Base-by-base conservation (phyloP, 768 basidiomycete species). In the Boletus rufocinnamomeus region DNA sequence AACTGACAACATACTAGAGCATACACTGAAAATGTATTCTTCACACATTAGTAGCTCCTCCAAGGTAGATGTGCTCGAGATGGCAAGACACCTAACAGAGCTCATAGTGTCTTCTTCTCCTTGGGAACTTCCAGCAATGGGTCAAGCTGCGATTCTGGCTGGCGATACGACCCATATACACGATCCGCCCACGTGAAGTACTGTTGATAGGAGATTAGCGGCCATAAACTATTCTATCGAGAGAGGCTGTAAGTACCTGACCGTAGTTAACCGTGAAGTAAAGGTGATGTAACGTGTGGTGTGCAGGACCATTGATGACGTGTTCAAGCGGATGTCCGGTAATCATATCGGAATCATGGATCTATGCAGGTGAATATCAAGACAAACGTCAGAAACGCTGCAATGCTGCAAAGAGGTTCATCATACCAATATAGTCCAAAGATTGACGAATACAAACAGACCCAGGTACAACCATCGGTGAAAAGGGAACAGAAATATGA, bases 261-360 rank as follows among this genome's bases (percentile, higher is more conserved):
- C 94, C 95, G 74, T 94, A 96, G 79, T 98, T 98, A 64, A 91
- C 89, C 44, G 90, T 97, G 77, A 98, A 98, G 78, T 95, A 96
- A 23, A 99, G 77, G 69, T 98, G 97, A 72, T 98, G 96, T 44
- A 98, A 79, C 0, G 95, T 98, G 72, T 99, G 97, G 66, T 99
- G 97, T 2, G 95, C 93, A 2, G 97, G 96, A n/a, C 94, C 95
- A 75, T 98, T 99, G 76, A 99, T 95, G 70, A 91, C 75, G 58
- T 81, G 86, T 76, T 98, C 96, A 6, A 97, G 82, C 5, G 86
- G 78, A 70, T 93, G 89, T 4, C 90, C 95, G 30, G 93, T 92
- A 68, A 98, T 86, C 96, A 99, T 98, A 77, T 98, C 97, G 4
- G 93, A 95, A 74, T 99, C 97, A 70, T 99, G 96, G 64, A 99